phyloP scores from a whole-genome alignment of 2,329 filamentous ascomycete species.

The Aspergillus cejpii region DNA sequence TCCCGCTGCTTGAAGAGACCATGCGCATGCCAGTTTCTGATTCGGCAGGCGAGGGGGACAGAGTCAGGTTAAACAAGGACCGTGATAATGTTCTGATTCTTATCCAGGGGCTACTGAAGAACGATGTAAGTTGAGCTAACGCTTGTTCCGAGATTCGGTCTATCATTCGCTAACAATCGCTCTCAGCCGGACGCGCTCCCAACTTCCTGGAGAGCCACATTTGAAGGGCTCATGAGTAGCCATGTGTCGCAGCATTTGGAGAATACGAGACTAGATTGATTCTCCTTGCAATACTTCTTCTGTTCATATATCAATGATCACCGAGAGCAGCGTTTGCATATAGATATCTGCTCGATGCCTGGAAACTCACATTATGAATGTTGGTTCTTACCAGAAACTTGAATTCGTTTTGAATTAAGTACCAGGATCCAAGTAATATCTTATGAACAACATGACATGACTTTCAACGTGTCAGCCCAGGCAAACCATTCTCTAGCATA shows the following conservation, averaged over 20 bases:
- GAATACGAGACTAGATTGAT: conserved; percentile 1
- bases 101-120: conserved; percentile 34
- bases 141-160: background rate
- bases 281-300: background rate
- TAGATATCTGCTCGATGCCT: too few relatives aligned
- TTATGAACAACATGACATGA: too few relatives aligned
- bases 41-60: conserved; percentile 19
- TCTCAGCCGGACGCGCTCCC: conserved; percentile 27
- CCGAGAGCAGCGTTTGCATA: background rate
- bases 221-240: conserved; percentile 26
- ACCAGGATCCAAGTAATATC: too few relatives aligned
- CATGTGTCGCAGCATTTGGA: conserved; percentile 21
- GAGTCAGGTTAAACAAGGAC: conserved; percentile 31
- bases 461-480: too few relatives aligned
- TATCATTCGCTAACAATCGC: conserved; percentile 2
- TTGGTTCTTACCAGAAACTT: too few relatives aligned
- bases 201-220: conserved; percentile 19
- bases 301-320: background rate
- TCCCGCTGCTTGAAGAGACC: conserved; percentile 29
- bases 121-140: conserved; percentile 29
- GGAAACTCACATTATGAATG: too few relatives aligned
- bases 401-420: too few relatives aligned
- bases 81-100: conserved; percentile 39
- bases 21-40: conserved; percentile 20
- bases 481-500: conserved; percentile 45